phyloP scores from a whole-genome alignment of 2,329 filamentous ascomycete species.

The Ceratocystis albifundus region DNA sequence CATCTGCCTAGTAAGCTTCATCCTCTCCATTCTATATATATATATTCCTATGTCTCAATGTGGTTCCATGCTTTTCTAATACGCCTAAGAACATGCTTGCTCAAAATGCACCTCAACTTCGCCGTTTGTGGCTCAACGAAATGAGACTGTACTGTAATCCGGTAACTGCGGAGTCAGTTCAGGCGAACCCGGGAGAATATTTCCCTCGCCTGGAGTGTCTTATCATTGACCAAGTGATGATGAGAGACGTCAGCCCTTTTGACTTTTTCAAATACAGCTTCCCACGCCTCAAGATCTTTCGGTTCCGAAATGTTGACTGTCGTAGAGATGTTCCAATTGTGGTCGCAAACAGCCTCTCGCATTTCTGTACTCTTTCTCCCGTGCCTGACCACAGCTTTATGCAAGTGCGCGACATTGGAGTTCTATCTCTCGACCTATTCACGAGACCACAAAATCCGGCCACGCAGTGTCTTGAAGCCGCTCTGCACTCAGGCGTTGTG shows the following conservation, averaged over 20 bases:
- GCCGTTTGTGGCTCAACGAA: neutral
- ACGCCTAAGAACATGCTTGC: neutral
- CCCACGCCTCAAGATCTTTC: neutral
- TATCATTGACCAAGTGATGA: neutral
- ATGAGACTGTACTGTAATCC: neutral
- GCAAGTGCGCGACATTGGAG: neutral
- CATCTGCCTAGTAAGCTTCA: neutral
- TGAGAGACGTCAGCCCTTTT: neutral
- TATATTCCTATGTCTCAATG: neutral
- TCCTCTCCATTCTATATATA: neutral
- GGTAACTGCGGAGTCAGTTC: neutral
- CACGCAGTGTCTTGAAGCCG: neutral
- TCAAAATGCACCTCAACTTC: neutral
- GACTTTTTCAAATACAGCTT: neutral
- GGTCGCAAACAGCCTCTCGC: too few species aligned
- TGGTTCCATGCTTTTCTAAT: neutral
- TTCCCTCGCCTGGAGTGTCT: neutral
- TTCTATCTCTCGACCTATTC: neutral
- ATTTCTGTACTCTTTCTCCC: neutral
- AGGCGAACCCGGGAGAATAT: neutral
- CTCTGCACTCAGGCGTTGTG: neutral
- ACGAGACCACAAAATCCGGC: neutral
- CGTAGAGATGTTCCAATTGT: too few species aligned
- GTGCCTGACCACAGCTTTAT: neutral
- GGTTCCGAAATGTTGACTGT: neutral